Percentiles rank a stretch among this genome's conserved stretches.
phyloP scores from a whole-genome alignment of 768 basidiomycete species.

The Podaxis carcinomalis region DNA sequence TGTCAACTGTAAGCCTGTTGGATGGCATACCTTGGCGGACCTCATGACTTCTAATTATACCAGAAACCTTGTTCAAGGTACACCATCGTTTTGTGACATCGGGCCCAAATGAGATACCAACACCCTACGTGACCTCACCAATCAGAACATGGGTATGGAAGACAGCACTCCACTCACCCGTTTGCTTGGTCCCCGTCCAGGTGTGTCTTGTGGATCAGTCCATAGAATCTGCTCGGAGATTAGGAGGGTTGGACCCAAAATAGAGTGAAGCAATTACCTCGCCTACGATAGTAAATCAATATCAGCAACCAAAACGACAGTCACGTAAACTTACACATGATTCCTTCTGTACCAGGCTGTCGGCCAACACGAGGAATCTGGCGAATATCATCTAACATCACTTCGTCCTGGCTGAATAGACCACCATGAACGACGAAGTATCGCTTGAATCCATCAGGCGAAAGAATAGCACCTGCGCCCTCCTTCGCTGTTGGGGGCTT shows the following conservation, averaged over 20 bases:
- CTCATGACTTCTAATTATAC: slow-evolving; percentile 93
- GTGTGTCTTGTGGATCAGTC: slow-evolving; percentile 90
- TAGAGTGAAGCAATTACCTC: slow-evolving; percentile 43
- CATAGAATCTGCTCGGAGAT: slow-evolving; percentile 64
- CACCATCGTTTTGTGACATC: slow-evolving; percentile 93
- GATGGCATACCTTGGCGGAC: slow-evolving; percentile 73
- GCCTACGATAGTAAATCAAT: slow-evolving; percentile 33
- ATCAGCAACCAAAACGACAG: slow-evolving; percentile 2
- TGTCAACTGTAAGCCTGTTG: background rate
- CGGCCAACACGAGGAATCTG: slow-evolving; percentile 82
- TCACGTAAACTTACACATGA: slow-evolving; percentile 74
- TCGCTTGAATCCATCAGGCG: slow-evolving; percentile 76
- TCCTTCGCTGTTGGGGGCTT: slow-evolving; percentile 44
- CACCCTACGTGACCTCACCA: slow-evolving; percentile 53
- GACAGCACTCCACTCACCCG: slow-evolving; percentile 48
- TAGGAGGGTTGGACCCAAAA: slow-evolving; percentile 11
- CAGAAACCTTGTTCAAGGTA: slow-evolving; percentile 77
- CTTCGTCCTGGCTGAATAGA: slow-evolving; percentile 89
- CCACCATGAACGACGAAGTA: slow-evolving; percentile 97
- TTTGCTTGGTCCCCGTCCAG: slow-evolving; percentile 94
- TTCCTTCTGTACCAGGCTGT: slow-evolving; percentile 91
- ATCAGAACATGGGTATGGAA: slow-evolving; percentile 1
- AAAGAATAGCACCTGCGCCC: slow-evolving; percentile 60
- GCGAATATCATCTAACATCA: slow-evolving; percentile 91
- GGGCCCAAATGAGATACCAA: slow-evolving; percentile 94